These are phyloP conservation scores for Brasenia schreberi DNA, from an alignment of 164 flowering plant genomes.

Conservation along the genomic window DNA sequence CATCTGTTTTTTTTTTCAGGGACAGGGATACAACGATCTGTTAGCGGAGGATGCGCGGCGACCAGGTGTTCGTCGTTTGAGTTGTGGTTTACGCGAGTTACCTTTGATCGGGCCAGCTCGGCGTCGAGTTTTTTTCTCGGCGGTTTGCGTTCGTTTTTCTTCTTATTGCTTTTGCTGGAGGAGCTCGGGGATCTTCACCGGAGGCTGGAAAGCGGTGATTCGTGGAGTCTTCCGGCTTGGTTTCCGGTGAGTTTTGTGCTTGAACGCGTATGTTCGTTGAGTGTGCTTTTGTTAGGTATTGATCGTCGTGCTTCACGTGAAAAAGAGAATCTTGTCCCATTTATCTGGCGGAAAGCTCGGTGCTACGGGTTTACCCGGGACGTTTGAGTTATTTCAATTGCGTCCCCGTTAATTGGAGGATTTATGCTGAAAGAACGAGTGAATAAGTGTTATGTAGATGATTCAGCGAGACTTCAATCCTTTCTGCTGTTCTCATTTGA, in stretches of 20 bases:
- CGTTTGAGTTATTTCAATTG: too few species aligned
- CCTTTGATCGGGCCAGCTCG: too few species aligned
- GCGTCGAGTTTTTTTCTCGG: not conserved
- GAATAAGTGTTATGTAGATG: too few species aligned
- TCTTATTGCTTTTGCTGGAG: not conserved
- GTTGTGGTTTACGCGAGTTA: too few species aligned
- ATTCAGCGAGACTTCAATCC: too few species aligned
- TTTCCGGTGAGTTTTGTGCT: not conserved
- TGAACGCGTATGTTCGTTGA: not conserved
- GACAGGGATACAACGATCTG: too few species aligned
- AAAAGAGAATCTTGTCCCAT: not conserved
- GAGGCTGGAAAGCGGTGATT: not conserved
- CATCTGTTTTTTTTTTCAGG: too few species aligned
- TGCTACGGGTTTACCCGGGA: too few species aligned
- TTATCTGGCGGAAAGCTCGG: not conserved
- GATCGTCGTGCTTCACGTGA: not conserved
- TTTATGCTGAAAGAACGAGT: too few species aligned
- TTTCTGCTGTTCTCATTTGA: too few species aligned
- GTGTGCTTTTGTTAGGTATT: not conserved
- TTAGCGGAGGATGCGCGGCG: not conserved
- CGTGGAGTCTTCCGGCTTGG: not conserved
- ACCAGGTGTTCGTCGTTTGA: not conserved
- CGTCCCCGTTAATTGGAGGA: too few species aligned
- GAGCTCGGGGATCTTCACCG: not conserved
- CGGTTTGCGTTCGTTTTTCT: not conserved